These are phyloP conservation scores for Leccinum solheimii DNA, from an alignment of 1,284 basidiomycete genomes.

Conservation along the genomic window DNA sequence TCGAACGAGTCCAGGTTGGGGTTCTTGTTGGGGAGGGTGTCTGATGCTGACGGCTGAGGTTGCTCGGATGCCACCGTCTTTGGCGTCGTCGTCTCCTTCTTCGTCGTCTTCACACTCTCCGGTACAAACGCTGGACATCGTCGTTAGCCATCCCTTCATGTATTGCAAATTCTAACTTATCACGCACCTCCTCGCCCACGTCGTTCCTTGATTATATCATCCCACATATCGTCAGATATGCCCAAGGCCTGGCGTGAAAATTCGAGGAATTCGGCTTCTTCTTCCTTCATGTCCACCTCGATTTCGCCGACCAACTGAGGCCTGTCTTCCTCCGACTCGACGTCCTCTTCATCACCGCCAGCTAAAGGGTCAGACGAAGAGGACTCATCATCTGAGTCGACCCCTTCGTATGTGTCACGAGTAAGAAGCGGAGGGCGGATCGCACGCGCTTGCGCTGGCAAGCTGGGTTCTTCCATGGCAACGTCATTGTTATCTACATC, in stretches of 20 bases:
- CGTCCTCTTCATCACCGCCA: slow-evolving; percentile 54
- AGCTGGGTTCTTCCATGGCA: slow-evolving; percentile 8
- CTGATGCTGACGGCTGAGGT: slow-evolving; percentile 28
- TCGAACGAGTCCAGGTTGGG: slow-evolving; percentile 88
- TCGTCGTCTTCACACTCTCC: slow-evolving; percentile 33
- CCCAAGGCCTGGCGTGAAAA: slow-evolving; percentile 90
- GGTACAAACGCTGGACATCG: slow-evolving; percentile 68
- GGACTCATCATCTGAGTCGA: slow-evolving; percentile 82
- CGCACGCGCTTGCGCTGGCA: slow-evolving; percentile 16
- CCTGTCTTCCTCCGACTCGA: slow-evolving; percentile 70
- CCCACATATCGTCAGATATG: slow-evolving; percentile 82
- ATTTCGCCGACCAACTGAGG: slow-evolving; percentile 80
- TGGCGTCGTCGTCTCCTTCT: slow-evolving; percentile 5
- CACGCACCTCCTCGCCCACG: slow-evolving; percentile 71
- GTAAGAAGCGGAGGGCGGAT: slow-evolving; percentile 76
- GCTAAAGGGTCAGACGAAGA: slow-evolving; percentile 35
- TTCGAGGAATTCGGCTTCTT: slow-evolving; percentile 89
- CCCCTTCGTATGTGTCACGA: slow-evolving; percentile 80
- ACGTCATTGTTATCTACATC: slow-evolving; percentile 9
- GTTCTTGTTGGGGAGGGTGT: slow-evolving; percentile 49
- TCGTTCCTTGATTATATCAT: slow-evolving; percentile 75
- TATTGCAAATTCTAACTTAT: background rate
- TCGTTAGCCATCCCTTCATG: slow-evolving; percentile 4
- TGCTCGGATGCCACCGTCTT: slow-evolving; percentile 7
- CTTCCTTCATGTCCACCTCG: slow-evolving; percentile 85